Base-by-base conservation (phyloP, 2,329 filamentous ascomycete genomes). In the Dryadomyces quercivorus region DNA sequence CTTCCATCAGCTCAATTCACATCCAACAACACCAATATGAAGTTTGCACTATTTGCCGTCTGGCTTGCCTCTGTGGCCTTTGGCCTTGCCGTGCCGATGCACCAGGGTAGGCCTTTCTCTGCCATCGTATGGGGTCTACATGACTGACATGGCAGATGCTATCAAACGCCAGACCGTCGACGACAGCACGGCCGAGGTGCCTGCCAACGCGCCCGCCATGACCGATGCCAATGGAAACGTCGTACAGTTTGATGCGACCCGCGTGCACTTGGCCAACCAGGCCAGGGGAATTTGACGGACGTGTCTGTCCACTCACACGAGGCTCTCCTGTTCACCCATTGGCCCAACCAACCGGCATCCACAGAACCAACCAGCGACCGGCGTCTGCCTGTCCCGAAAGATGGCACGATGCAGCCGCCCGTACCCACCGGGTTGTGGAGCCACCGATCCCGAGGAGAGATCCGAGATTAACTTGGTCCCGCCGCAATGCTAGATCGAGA, bases 201-300 rank as follows among this genome's bases (percentile, higher is more conserved):
- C 69, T 38, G 69, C 70, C 58, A 66, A 67, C 51, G 61, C 62
- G 26, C 62, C 73, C 15, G 67, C 75, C 63, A 79, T 78, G 76
- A 69, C 70, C 44, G 68, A 73, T 57, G 59, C 61, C 18, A 58
- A 64, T 42, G 76, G 76, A 60, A 70, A 72, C 44, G 65, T 76
- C 57, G 60, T 78, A 21, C 60, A 67, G 34, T 78, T 76, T 60
- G 63, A 75, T 61, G 15, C 72, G 16, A 59, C 63, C 26, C 64
- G 65, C 15, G 75, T 78, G 59, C 65, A 71, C 66, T 66, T 71
- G 58, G 68, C 67, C 59, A 66, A 66, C 52, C 64, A 61, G 54
- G 65, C 64, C 22, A 64, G 64, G 44, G 71, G 69, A 53, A 51
- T 68, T 57, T 74, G 66, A 67, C n/a, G n/a, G n/a, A n/a, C n/a